Conservation (phyloP, 2,329 filamentous ascomycete species). For the Drechslerella stenobrocha region DNA sequence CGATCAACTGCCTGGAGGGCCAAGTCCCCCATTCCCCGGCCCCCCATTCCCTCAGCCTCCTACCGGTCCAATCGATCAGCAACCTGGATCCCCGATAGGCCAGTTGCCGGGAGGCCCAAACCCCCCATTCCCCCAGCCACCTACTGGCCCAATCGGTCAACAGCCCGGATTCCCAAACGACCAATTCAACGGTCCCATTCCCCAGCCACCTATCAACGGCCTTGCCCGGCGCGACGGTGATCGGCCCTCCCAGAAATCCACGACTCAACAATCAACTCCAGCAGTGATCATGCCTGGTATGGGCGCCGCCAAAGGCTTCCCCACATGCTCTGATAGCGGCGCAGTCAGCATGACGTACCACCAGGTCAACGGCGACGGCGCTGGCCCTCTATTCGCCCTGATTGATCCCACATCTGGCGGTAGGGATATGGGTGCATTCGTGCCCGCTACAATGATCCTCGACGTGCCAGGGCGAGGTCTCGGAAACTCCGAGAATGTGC, state of each 20-base stretch:
- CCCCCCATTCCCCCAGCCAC: conserved; percentile 59
- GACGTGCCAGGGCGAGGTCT: conserved; percentile 63
- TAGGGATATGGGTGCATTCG: conserved; percentile 65
- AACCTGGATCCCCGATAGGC: conserved; percentile 69
- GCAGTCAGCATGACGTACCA: conserved; percentile 68
- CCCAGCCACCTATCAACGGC: conserved; percentile 52
- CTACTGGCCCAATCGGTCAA: conserved; percentile 60
- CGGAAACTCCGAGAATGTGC: conserved; percentile 64
- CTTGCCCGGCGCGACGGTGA: conserved; percentile 54
- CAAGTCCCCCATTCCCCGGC: too few species aligned
- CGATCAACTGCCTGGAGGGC: not conserved
- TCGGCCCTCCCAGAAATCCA: conserved; percentile 54
- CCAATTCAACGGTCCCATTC: too few species aligned
- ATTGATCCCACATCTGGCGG: conserved; percentile 68
- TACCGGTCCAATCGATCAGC: conserved; percentile 62
- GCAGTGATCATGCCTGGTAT: conserved; percentile 63
- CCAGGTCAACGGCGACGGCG: conserved; percentile 73
- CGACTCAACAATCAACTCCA: conserved; percentile 58
- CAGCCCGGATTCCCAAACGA: conserved; percentile 64
- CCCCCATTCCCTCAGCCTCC: not conserved
- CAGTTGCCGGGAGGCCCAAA: conserved; percentile 56
- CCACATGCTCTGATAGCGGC: conserved; percentile 66
- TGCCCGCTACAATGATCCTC: conserved; percentile 64
- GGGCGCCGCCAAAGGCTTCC: conserved; percentile 63
- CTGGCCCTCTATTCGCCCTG: conserved; percentile 65